Base-by-base conservation (phyloP, 441 rosid species). In the Erodium trifolium region DNA sequence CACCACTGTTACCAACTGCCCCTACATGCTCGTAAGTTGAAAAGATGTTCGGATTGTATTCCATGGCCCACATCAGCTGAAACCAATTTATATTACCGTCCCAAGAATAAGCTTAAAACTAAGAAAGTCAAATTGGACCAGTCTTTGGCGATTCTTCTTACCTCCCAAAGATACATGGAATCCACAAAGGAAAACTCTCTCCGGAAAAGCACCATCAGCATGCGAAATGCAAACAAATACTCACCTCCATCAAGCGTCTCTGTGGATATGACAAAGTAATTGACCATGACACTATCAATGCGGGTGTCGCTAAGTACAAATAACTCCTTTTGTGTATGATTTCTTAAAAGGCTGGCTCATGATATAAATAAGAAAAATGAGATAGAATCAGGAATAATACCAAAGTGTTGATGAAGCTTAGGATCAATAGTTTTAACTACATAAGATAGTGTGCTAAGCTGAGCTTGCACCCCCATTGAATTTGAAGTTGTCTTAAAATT, bases 51-150 rank as follows among this genome's bases (percentile, higher is more conserved):
- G 99, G 99, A 77, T 89, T 91, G 81, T 93, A 91, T 81, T 93
- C 97, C 96, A 93, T 89, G 39, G 91, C 99, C 96, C 96, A 93
- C 86, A 91, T 88, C 81, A 93, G 80, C 92, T 91, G 90, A 74
- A 84, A 86, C 67, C 79, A 72, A 71, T 63, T 78, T 69, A 76
- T 68, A 72, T 78, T 75, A 73, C 14, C 59, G 70, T 77, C 79
- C 77, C 74, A 69, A 65, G 62, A 67, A 73, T 69, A 34, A 34
- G 5, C 37, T 34, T 34, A 34, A 34, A 34, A 34, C 0, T 34
- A 34, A 4, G 37, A 34, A 34, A 34, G 37, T 34, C 37, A 34
- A 0, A 34, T 5, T 34, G 37, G 37, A 3, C 37, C 2, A 31
- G 35, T 31, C 35, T 31, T 53, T 53, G 62, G 23, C 3, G 19